Conservation (phyloP, 805 yeast genomes). For the Candida tibetensis region DNA sequence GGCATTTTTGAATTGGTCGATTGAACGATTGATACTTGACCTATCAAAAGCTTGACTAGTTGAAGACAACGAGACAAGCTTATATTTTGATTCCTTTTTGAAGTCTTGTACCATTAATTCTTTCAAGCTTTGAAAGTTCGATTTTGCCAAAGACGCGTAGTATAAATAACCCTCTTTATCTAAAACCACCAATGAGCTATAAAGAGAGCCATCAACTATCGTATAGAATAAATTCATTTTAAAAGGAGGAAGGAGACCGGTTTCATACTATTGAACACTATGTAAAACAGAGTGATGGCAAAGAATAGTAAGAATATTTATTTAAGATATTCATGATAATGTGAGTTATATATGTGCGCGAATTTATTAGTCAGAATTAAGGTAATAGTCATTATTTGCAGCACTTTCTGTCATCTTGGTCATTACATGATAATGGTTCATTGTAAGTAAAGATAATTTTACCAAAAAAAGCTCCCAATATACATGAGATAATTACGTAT, state of each 20-base stretch:
- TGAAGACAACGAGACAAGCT: slow-evolving; percentile 1
- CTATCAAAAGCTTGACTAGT: neutral
- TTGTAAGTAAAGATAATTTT: slow-evolving; percentile 48
- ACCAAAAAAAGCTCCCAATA: slow-evolving; percentile 61
- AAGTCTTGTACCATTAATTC: slow-evolving; percentile 14
- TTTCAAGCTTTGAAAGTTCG: slow-evolving; percentile 3
- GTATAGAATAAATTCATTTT: slow-evolving; percentile 14
- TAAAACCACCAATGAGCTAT: slow-evolving; percentile 14
- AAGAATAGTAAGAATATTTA: too few relatives aligned
- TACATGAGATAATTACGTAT: slow-evolving; percentile 59
- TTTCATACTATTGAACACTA: neutral
- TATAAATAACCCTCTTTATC: slow-evolving; percentile 15
- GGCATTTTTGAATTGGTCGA: slow-evolving; percentile 8
- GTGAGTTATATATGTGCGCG: too few relatives aligned
- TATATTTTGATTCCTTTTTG: slow-evolving; percentile 1
- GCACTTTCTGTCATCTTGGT: slow-evolving; percentile 24
- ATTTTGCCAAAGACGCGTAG: slow-evolving; percentile 20
- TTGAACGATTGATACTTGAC: slow-evolving; percentile 6
- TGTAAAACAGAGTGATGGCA: too few relatives aligned
- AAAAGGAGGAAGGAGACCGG: neutral
- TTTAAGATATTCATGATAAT: too few relatives aligned
- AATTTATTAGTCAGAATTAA: too few relatives aligned
- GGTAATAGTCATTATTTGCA: slow-evolving; percentile 16
- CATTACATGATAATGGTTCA: slow-evolving; percentile 34
- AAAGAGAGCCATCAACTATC: slow-evolving; percentile 6